Base-by-base conservation (phyloP, 1,284 basidiomycete species). In the Fomitopsis palustris region DNA sequence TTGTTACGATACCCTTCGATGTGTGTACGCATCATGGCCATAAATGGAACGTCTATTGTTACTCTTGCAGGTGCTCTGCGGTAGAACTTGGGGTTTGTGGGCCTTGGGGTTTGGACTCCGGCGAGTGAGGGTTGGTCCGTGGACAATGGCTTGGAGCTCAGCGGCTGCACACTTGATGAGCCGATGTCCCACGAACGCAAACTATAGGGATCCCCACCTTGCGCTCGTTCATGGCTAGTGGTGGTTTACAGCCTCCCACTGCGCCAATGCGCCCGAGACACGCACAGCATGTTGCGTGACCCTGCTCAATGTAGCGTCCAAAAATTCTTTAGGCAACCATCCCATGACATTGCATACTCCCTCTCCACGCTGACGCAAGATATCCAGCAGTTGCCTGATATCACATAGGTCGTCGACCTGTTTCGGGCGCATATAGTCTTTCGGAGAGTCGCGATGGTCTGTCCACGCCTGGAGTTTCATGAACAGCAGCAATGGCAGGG, bases 381-480 rank as follows among this genome's bases (percentile, higher is more conserved):
- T 67, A 19, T 37, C 38, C 31, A 69, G 55, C 21, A 68, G 63
- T 65, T 61, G 63, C 3, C 47, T 51, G 43, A 76, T 65, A 58
- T 76, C 74, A 3, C 60, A 47, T 1, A 64, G 63, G 53, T 75
- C 74, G 19, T 62, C 62, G 37, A 67, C 59, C 62, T 69, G 67
- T 65, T 75, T 75, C 55, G 42, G 58, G 55, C 57, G 66, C 54
- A 70, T 55, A 47, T 71, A 64, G 9, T 38, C 17, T 19, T 65
- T 58, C 17, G 49, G 10, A 8, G 74, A 66, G 7, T 52, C 58
- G 45, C 70, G 67, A 58, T 75, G 74, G 61, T 75, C 69, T 9
- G 49, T 54, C 74, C 74, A 75, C 6, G 67, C 72, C 61, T 75
- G 70, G 33, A 75, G 65, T 61, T 75, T 76, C 47, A 74, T 61